Evolutionary conservation across 1,284 basidiomycete species (phyloP).

Genomic region (Taiwanofungus camphoratus): DNA sequence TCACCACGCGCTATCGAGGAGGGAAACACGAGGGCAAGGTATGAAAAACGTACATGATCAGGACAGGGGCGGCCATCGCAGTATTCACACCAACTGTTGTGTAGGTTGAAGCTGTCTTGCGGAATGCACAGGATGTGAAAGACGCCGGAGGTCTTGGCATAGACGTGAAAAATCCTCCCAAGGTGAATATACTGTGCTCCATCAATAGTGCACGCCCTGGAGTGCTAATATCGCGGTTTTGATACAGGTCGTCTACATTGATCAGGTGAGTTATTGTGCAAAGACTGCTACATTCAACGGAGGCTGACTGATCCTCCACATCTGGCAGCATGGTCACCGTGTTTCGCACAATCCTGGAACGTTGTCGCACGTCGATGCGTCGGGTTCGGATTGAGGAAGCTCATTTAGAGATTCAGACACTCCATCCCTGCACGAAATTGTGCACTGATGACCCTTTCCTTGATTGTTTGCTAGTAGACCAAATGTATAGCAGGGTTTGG

Average conservation of each 20-base stretch:
- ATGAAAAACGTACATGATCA: background rate
- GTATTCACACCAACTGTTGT: background rate
- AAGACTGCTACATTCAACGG: background rate
- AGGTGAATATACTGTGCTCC: constrained; percentile 7
- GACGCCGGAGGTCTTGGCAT: constrained; percentile 16
- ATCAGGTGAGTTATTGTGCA: constrained; percentile 10
- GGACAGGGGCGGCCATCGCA: background rate
- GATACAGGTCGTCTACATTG: constrained; percentile 8
- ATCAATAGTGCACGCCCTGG: background rate
- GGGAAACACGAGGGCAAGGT: constrained; percentile 21
- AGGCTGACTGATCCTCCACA: background rate
- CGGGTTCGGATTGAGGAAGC: background rate
- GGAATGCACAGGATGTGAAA: constrained; percentile 13
- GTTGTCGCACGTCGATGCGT: constrained; percentile 12
- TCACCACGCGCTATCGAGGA: constrained; percentile 19
- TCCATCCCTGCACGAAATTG: too few species aligned
- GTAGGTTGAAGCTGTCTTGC: constrained; percentile 19
- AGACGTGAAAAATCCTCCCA: constrained; percentile 21
- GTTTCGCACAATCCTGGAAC: constrained; percentile 19
- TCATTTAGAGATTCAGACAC: too few species aligned
- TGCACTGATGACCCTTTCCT: too few species aligned
- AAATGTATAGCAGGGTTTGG: too few species aligned
- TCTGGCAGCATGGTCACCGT: constrained; percentile 13
- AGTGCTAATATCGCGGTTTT: background rate
- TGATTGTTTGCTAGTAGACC: too few species aligned